Percentiles rank a stretch among this genome's conserved stretches.
Evolutionary conservation across 768 basidiomycete genomes (phyloP).

Genomic region (Trichaptum fuscoviolaceum): DNA sequence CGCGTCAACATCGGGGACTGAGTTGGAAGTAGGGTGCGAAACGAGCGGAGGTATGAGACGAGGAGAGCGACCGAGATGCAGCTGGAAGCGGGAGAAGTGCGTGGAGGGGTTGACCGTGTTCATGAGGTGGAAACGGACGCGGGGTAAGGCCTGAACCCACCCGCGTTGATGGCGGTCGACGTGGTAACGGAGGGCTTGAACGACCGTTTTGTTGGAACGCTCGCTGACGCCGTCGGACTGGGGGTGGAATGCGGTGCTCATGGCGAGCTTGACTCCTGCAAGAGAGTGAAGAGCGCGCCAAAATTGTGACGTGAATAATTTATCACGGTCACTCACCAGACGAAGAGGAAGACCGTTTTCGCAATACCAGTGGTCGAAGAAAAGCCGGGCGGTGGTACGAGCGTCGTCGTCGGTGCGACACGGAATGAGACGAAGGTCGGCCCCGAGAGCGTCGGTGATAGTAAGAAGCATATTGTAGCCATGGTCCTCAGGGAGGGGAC

Average conservation of each 20-base stretch:
- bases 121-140: conserved; percentile 29
- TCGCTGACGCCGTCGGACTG: conserved; percentile 33
- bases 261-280: no score
- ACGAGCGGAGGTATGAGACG: conserved; percentile 8
- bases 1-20: conserved; percentile 6
- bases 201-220: conserved; percentile 27
- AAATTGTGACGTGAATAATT: no score
- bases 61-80: conserved; percentile 6
- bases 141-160: conserved; percentile 25
- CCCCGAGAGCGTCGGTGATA: conserved; percentile 21
- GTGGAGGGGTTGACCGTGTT: conserved; percentile 19
- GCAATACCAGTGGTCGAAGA: conserved; percentile 25
- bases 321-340: conserved; percentile 29
- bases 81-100: conserved; percentile 12
- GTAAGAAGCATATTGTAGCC: no score
- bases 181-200: conserved; percentile 21
- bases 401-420: conserved; percentile 15
- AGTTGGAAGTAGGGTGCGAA: conserved; percentile 5
- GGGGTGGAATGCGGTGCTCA: no score
- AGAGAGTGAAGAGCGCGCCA: no score
- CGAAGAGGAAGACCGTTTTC: conserved; percentile 26
- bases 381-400: no score
- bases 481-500: conserved; percentile 27
- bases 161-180: conserved; percentile 22
- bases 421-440: conserved; percentile 19